Evolutionary conservation across 2,329 filamentous ascomycete genomes (phyloP).

Genomic region (Cordyceps farinosa): DNA sequence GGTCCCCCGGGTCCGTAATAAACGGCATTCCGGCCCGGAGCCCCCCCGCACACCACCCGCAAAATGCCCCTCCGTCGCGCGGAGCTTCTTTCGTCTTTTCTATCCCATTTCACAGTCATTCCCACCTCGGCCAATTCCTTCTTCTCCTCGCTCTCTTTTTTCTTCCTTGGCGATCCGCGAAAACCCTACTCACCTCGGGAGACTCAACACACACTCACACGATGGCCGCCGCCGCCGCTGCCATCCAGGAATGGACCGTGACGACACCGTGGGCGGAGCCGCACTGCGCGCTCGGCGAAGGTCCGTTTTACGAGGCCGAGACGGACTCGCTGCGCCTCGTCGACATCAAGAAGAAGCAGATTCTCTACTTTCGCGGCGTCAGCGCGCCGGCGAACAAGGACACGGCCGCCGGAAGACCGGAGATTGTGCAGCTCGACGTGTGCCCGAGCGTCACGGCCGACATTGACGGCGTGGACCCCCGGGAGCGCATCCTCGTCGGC

Average conservation of each 20-base stretch:
- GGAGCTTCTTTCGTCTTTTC: neutral
- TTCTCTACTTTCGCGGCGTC: slow-evolving; percentile 33
- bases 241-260: slow-evolving; percentile 48
- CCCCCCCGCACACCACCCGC: neutral
- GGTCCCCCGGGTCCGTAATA: neutral
- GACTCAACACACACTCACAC: neutral
- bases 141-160: neutral
- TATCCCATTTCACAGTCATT: neutral
- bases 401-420: neutral
- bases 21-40: neutral
- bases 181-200: neutral
- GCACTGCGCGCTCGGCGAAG: slow-evolving; percentile 68
- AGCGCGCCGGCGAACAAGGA: neutral
- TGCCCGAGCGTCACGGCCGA: slow-evolving; percentile 70
- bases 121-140: neutral
- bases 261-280: slow-evolving; percentile 54
- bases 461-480: slow-evolving; percentile 62
- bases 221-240: slow-evolving; percentile 28
- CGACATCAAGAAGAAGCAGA: slow-evolving; percentile 73
- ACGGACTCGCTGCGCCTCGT: slow-evolving; percentile 70
- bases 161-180: neutral
- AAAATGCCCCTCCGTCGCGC: neutral
- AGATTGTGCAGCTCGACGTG: slow-evolving; percentile 46
- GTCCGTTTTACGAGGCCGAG: slow-evolving; percentile 66
- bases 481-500: slow-evolving; percentile 68